Base-by-base conservation (phyloP, 129 eudicot genomes). In the Flaveria sonorensis region DNA sequence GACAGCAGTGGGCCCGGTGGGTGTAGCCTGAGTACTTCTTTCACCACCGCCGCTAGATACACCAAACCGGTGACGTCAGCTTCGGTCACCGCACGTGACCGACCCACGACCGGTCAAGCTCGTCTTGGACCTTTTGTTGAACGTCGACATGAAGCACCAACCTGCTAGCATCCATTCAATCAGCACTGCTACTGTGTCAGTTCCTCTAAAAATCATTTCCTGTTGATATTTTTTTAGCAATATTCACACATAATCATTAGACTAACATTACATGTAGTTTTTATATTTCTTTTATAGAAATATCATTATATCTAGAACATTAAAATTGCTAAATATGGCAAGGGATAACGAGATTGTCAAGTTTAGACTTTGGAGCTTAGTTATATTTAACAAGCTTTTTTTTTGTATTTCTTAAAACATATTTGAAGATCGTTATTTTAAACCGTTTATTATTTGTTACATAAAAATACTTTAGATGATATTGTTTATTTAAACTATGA, bases 191-290 rank as follows among this genome's bases (percentile, higher is more conserved):
- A 85, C 92, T 0, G 97, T 86, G 82, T 95, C 99, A 1, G 97
- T 95, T 5, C 99, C 99, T 74, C 99, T 86, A 70, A 91, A 95
- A 77, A 95, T 91, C 97, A 95, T 95, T 74, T 95, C 97, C 99
- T 95, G 74, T 70, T 23, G 18, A 26, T 21, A 10, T 46, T n/a
- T 20, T 7, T 61, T 20, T 15, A 10, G 19, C 1, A 23, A 9
- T n/a, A n/a, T n/a, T 28, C 32, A 28, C 32, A 10, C 1, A 12
- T 6, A 11, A 48, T 12, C 14, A 14, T 48, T 3, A 47, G 12
- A 47, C 13, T 11, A 48, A 8, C 13, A 45, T 10, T 11, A 45
- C 12, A 45, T 45, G 0, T 1, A 28, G 32, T 28, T 28, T 24
- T 28, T 28, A 8, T 10, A 8, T 45, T 10, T 1, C 11, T 45